Conservation (phyloP, 2,329 filamentous ascomycete species). For the Xylariaceae sp. region DNA sequence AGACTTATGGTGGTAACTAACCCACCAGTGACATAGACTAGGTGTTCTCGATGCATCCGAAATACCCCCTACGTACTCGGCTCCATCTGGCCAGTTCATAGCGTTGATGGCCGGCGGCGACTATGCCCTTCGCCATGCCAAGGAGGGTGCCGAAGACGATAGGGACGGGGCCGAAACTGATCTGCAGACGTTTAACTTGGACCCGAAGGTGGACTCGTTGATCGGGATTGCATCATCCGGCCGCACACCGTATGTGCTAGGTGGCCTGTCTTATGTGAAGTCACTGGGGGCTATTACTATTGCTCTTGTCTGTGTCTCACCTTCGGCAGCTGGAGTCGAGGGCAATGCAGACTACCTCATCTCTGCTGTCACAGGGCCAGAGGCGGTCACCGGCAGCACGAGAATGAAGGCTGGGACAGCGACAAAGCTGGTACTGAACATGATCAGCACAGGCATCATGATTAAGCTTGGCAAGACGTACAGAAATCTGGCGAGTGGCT, state of each 20-base stretch:
- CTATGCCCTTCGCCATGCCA: constrained; percentile 18
- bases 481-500: constrained; percentile 13
- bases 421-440: constrained; percentile 23
- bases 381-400: constrained; percentile 23
- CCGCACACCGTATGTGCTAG: constrained; percentile 22
- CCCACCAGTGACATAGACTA: neutral
- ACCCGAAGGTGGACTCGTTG: constrained; percentile 20
- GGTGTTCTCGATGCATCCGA: constrained; percentile 26
- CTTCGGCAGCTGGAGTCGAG: constrained; percentile 10
- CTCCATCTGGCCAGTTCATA: constrained; percentile 12
- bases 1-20: neutral
- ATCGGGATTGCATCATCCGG: constrained; percentile 24
- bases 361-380: constrained; percentile 15
- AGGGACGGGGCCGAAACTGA: constrained; percentile 6
- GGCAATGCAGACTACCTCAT: constrained; percentile 24
- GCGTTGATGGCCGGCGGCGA: constrained; percentile 25
- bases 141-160: constrained; percentile 24
- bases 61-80: constrained; percentile 25
- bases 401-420: constrained; percentile 27
- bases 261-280: constrained; percentile 18
- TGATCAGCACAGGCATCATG: constrained; percentile 26
- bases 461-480: constrained; percentile 24
- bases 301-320: constrained; percentile 22
- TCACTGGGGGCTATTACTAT: constrained; percentile 14
- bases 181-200: constrained; percentile 5